Base-by-base conservation (phyloP, 768 basidiomycete genomes). In the Lactarius evosmus region DNA sequence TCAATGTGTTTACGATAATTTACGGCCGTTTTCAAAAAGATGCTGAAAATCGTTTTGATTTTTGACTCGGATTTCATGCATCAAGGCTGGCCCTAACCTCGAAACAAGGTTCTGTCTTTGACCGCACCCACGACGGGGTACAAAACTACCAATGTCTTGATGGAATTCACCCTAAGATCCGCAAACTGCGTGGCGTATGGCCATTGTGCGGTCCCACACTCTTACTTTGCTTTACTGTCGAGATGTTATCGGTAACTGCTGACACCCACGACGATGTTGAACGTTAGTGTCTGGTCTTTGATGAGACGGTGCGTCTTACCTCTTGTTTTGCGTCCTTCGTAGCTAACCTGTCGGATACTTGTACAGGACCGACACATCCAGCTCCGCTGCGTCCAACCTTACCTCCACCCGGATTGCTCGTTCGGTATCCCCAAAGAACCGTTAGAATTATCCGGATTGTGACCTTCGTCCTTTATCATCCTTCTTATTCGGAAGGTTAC, bases 91-190 rank as follows among this genome's bases (percentile, higher is more conserved):
- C 59, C 63, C 59, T 60, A 65, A 61, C 64, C 64, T 19, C 33
- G 50, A 38, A 27, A 7, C 34, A 44, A 34, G 63, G 58, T 59
- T 41, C 11, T 14, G 29, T 9, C 41, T 16, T 5, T 12, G 55
- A 32, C n/a, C 34, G 88, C 62, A 88, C 87, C 1, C 93, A 93
- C 69, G 92, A 94, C n/a, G n/a, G n/a, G 74, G 72, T 82, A 8
- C 92, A 95, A 74, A 95, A 94, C 72, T 90, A 95, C 78, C 86
- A 91, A 70, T 80, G 85, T 32, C 80, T 94, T 12, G 91, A 94
- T 61, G 88, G 91, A 56, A 78, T 95, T 2, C 92, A 94, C 74
- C 84, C 89, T n/a, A 95, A 95, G 73, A 83, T 93, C 53, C 83
- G 91, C 46, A 88, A 88, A 19, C 72, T 94, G 53, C 85, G 91